Percentiles rank a stretch among this genome's conserved stretches.
Evolutionary conservation across 2,329 filamentous ascomycete species (phyloP).

Genomic region (Arthrobotrys sinensis): DNA sequence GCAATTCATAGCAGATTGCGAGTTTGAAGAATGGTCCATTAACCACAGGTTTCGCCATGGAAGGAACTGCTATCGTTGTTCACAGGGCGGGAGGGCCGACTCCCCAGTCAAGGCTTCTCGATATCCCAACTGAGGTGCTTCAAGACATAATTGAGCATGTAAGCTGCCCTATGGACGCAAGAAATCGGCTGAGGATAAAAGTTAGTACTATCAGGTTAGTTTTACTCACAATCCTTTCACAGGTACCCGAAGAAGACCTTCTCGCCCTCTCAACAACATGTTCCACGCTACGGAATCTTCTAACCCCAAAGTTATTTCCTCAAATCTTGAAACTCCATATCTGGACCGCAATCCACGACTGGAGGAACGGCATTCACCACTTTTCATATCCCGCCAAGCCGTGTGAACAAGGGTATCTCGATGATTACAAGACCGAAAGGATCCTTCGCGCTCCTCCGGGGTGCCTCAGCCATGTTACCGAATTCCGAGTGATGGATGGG

Average conservation of each 20-base stretch:
- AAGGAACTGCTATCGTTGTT: neutral
- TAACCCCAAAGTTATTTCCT: neutral
- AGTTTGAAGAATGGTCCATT: too few relatives aligned
- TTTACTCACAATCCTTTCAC: neutral
- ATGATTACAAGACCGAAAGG: neutral
- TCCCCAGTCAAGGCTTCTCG: neutral
- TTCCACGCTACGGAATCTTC: neutral
- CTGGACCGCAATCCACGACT: neutral
- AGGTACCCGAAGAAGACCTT: neutral
- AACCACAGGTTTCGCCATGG: neutral
- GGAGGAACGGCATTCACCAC: neutral
- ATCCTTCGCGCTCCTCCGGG: neutral
- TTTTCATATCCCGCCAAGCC: neutral
- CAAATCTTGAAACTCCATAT: neutral
- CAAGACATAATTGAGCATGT: constrained; percentile 8
- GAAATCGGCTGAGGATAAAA: neutral
- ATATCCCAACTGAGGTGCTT: neutral
- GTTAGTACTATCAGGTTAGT: too few relatives aligned
- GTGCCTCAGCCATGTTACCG: neutral
- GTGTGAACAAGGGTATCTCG: constrained; percentile 17
- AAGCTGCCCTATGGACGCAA: neutral
- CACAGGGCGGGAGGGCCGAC: too few relatives aligned
- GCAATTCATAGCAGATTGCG: too few relatives aligned
- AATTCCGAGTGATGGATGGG: neutral
- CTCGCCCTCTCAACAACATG: neutral